Evolutionary conservation across 169 alveolate species (phyloP), one percentile per base, ranked within the genome.

Genomic region (Nephromyces sp.): DNA sequence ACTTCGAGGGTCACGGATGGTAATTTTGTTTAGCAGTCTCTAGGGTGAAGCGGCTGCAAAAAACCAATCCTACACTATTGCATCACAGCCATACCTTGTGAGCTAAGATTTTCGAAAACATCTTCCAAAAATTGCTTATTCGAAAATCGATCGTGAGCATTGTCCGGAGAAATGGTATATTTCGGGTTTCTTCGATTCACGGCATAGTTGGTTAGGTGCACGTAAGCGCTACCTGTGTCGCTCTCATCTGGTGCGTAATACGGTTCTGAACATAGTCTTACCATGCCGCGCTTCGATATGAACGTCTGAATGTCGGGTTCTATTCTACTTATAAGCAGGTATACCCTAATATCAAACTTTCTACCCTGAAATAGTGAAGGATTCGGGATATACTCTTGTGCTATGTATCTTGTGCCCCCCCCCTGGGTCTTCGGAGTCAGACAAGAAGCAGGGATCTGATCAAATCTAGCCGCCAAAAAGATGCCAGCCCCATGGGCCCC

Each of bases 311-410:
- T 43, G n/a, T n/a, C n/a, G n/a, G n/a, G n/a, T n/a, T n/a, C n/a
- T n/a, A n/a, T n/a, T n/a, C 89, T 77, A 34, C 93, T 89, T 29
- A 93, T 94, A 30, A 92, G 82, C n/a, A 90, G 91, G 80, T 92
- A 94, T 24, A 92, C 79, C 71, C 97, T 89, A 80, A 93, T 80
- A 85, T 94, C 98, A 76, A 92, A 92, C 68, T 94, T 94, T 70
- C 92, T 89, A 6, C 97, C 97, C 32, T 95, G 95, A 33, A 94
- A 88, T 69, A 94, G 86, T 29, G 92, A 75, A 15, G 98, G 98
- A 77, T 90, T 90, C 1, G 86, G 77, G 25, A 94, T 88, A 76
- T 94, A 92, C 75, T 87, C 87, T 77, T 91, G 94, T 51, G 92
- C 95, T 27, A 43, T 43, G n/a, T 15, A 43, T n/a, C 15, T 15